Percentiles rank a stretch among this genome's conserved stretches.
Evolutionary conservation across 345 rosid species (phyloP).

Genomic region (Citrus hindsii): DNA sequence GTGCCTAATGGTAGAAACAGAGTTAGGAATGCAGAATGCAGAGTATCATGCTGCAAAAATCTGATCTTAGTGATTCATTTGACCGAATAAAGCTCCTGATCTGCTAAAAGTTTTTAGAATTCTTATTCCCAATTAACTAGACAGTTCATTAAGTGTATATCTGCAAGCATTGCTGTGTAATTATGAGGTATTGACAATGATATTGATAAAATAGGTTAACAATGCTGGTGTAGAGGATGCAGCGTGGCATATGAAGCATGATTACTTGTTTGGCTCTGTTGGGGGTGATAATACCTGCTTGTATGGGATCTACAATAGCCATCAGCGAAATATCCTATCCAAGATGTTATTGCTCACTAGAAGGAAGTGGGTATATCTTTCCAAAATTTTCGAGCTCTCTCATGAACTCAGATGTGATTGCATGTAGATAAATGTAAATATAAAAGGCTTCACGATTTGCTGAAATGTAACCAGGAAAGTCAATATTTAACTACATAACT

Average conservation of each 20-base stretch:
- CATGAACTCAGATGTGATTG: background rate
- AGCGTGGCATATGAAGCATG: slow-evolving; percentile 97
- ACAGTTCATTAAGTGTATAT: background rate
- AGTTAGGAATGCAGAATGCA: background rate
- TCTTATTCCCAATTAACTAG: background rate
- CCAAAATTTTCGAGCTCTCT: background rate
- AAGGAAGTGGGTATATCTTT: slow-evolving; percentile 57
- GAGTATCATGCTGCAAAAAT: background rate
- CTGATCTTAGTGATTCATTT: background rate
- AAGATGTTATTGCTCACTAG: slow-evolving; percentile 90
- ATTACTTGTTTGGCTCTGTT: slow-evolving; percentile 91
- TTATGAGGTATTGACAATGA: background rate
- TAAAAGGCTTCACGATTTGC: too few relatives aligned
- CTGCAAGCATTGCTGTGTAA: background rate
- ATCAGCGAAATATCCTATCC: slow-evolving; percentile 60
- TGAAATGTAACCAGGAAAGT: too few relatives aligned
- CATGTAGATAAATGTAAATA: background rate
- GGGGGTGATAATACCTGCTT: slow-evolving; percentile 90
- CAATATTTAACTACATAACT: too few relatives aligned
- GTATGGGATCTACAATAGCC: slow-evolving; percentile 90
- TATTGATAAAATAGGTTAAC: slow-evolving; percentile 53
- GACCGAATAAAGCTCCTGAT: background rate
- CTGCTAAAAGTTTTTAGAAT: background rate
- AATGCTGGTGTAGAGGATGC: slow-evolving; percentile 99
- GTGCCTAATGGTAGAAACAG: background rate